phyloP scores from a whole-genome alignment of 2,329 filamentous ascomycete genomes.

The Phaeosphaeria sp. region DNA sequence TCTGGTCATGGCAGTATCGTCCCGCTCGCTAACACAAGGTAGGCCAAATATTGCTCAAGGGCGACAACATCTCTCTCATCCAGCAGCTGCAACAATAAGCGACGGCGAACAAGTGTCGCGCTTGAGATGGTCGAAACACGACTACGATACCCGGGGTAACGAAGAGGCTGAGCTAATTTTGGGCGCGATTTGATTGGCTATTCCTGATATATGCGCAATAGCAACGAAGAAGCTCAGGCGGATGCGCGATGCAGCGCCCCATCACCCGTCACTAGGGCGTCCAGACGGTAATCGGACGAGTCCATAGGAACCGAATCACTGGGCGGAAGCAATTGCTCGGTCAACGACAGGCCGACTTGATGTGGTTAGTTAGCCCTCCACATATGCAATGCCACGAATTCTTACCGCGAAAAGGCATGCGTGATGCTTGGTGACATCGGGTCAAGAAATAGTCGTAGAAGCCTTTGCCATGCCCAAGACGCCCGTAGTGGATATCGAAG shows the following conservation, averaged over 20 bases:
- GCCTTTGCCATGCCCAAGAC: constrained; percentile 92
- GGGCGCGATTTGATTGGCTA: neutral
- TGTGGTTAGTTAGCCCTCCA: constrained; percentile 46
- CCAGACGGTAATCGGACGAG: constrained; percentile 77
- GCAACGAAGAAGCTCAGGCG: constrained; percentile 11
- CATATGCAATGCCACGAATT: constrained; percentile 37
- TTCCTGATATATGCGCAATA: constrained; percentile 2
- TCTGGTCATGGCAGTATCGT: neutral
- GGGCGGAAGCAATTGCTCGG: constrained; percentile 79
- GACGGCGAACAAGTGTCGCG: neutral
- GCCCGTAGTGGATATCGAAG: constrained; percentile 77
- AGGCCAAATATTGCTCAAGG: constrained; percentile 88
- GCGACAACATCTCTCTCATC: constrained; percentile 86
- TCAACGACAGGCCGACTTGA: constrained; percentile 78
- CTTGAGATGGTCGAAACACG: neutral
- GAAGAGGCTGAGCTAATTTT: neutral
- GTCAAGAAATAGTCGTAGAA: constrained; percentile 96
- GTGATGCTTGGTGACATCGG: constrained; percentile 66
- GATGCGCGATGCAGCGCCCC: constrained; percentile 58
- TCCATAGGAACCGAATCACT: constrained; percentile 75
- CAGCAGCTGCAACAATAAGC: constrained; percentile 49
- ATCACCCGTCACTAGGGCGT: constrained; percentile 77
- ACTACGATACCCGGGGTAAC: neutral
- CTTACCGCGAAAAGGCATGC: constrained; percentile 67
- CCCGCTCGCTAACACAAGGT: constrained; percentile 19